Conservation (phyloP, 768 basidiomycete species). For the Phallus indusiatus region DNA sequence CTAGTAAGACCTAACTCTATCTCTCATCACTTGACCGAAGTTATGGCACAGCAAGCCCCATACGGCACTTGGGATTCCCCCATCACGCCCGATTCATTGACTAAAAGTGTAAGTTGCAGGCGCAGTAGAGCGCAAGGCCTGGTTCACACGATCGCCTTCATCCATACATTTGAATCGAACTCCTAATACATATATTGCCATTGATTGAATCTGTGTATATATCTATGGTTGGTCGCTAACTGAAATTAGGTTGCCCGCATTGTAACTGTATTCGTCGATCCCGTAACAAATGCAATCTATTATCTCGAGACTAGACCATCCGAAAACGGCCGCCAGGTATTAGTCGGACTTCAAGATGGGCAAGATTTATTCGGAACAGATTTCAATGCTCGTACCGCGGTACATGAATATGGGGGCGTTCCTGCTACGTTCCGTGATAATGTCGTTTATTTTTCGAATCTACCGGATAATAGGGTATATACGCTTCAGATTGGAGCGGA, state of each 20-base stretch:
- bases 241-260: constrained; percentile 22
- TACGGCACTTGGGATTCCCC: constrained; percentile 58
- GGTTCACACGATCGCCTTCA: background rate
- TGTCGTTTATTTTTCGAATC: constrained; percentile 50
- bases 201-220: no score
- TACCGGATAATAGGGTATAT: constrained; percentile 46
- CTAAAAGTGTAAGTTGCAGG: constrained; percentile 29
- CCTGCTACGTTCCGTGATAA: constrained; percentile 43
- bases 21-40: background rate
- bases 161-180: background rate
- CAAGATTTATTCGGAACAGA: constrained; percentile 44
- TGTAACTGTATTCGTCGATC: constrained; percentile 45
- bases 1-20: no score
- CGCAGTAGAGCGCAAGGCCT: constrained; percentile 10
- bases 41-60: constrained; percentile 26
- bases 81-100: constrained; percentile 43
- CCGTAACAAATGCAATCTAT: constrained; percentile 29
- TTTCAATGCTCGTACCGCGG: constrained; percentile 48
- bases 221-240: no score
- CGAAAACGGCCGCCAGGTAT: constrained; percentile 44
- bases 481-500: constrained; percentile 12
- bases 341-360: constrained; percentile 41
- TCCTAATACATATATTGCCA: background rate
- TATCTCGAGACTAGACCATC: constrained; percentile 52
- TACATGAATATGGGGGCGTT: constrained; percentile 68